Base-by-base conservation (phyloP, 2,329 filamentous ascomycete species). In the Arthrobotrys iridis region DNA sequence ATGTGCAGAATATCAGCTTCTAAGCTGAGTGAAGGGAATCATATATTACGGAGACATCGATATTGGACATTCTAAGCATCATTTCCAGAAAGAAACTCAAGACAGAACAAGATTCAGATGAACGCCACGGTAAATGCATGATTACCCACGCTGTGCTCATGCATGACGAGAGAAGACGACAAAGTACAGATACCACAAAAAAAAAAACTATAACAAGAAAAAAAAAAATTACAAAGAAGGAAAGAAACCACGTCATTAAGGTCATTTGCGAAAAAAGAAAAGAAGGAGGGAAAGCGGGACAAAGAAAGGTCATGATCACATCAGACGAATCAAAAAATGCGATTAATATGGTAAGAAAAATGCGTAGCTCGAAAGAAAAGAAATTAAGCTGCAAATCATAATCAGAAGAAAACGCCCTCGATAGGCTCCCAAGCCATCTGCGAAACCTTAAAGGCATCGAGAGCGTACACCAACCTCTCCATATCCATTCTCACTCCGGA, bases 381-480 rank as follows among this genome's bases (percentile, higher is more conserved):
- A 6, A 43, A 46, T 55, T 46, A 59, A n/a, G 11, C 26, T 20
- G 30, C 28, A 55, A 7, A 59, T 24, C 11, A 55, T n/a, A 33
- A 33, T 59, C 59, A 75, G 37, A 75, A 30, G 24, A 75, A 75
- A 52, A 75, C 71, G 28, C 71, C 71, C 55, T 75, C 71, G 63
- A 75, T 68, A 15, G 71, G 60, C 35, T 67, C 71, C 71, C 71
- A 75, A 64, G 63, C 63, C 63, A 59, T 58, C 20, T 64, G 43
- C 18, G 71, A 75, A 50, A 75, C 63, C 63, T 68, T 75, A 63
- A 75, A 75, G 26, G 71, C 48, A 35, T 52, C 40, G 18, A 68
- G 57, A 20, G 71, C 71, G 46, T 64, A 75, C 6, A 75, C 63
- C 57, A 75, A 68, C 58, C 71, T 75, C 57, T 75, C 71, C 37